Percentiles rank a stretch among this genome's conserved stretches.
These are phyloP conservation scores for Phytopythium kandeliae DNA, from an alignment of 352 stramenopile genomes.

Conservation along the genomic window DNA sequence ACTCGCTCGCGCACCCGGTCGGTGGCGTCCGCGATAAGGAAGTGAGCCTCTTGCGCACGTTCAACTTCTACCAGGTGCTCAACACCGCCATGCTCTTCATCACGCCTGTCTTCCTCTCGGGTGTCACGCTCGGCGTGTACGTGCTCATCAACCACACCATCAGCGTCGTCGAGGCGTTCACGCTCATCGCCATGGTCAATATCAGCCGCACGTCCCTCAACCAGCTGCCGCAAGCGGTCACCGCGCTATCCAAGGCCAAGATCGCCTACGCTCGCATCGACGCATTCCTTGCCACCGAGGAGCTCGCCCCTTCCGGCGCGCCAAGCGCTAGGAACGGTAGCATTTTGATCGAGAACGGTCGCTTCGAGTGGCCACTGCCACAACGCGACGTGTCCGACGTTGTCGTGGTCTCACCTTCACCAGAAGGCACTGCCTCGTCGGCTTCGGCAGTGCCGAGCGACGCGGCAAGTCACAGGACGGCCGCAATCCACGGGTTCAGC, in stretches of 20 bases:
- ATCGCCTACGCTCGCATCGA: slow-evolving; percentile 22
- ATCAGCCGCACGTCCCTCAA: slow-evolving; percentile 22
- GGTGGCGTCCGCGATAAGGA: slow-evolving; percentile 36
- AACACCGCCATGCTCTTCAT: slow-evolving; percentile 37
- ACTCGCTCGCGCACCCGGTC: slow-evolving; percentile 26
- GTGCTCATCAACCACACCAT: slow-evolving; percentile 13
- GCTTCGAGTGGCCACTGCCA: slow-evolving; percentile 23
- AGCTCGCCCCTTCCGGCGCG: background rate
- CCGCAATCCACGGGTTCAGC: slow-evolving; percentile 11
- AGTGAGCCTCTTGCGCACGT: slow-evolving; percentile 27
- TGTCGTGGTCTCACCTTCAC: slow-evolving; percentile 14
- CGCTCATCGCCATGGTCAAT: slow-evolving; percentile 26
- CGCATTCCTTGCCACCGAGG: slow-evolving; percentile 17
- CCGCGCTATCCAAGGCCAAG: slow-evolving; percentile 21
- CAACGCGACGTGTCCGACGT: slow-evolving; percentile 7
- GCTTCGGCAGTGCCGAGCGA: background rate
- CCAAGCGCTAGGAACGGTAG: slow-evolving; percentile 1
- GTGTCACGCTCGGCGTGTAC: slow-evolving; percentile 16
- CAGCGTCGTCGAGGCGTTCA: slow-evolving; percentile 22
- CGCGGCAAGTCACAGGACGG: background rate
- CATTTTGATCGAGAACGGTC: slow-evolving; percentile 15
- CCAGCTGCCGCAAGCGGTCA: slow-evolving; percentile 14
- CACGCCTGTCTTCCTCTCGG: slow-evolving; percentile 24
- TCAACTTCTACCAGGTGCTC: slow-evolving; percentile 28
- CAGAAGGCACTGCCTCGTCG: background rate